Base-by-base conservation (phyloP, 768 basidiomycete species). In the Suillus placidus region DNA sequence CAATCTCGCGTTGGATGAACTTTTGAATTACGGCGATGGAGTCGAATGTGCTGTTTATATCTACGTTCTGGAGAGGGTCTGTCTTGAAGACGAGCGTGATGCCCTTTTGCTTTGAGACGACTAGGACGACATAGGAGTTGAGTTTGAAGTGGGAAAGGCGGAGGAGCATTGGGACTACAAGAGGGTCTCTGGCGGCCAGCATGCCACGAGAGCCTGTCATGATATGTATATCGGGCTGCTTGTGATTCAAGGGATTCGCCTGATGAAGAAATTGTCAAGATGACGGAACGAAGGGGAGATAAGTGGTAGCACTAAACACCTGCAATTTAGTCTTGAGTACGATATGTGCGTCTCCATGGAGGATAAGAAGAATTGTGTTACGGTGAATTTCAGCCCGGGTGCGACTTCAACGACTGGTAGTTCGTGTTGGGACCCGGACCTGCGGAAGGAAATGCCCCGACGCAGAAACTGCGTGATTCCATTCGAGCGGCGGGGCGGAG, bases 31-130 rank as follows among this genome's bases (percentile, higher is more conserved):
- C 96, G 55, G 93, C 94, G 68, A 99, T 97, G 4, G 94, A 95
- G 78, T 99, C 97, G 72, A 99, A 99, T 3, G 96, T 98, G 76
- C 91, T 93, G 78, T 92, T 95, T 75, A 99, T 99, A 74, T 99
- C 94, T 62, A 99, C 95, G 69, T 94, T 93, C 79, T 99, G 95
- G 45, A 99, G 85, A 2, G 97, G 97, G 78, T 99, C 97, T 42
- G 97, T 99, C 81, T 99, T 99, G 88, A 99, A 99, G 32, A 99
- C 97, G 62, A 99, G 88, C 0, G 97, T 99, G 74, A 99, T 98
- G 51, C 97, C 97, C 74, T 98, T 98, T 75, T 95, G 94, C 70
- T 94, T 93, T 32, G 96, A 98, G 64, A 99, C 94, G 71, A 99
- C 96, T 65, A 99, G 88, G 69, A 99, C 96, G 71, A 99, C 93